These are phyloP conservation scores for Quercus wislizeni DNA, from an alignment of 306 rosid genomes.

Conservation along the genomic window DNA sequence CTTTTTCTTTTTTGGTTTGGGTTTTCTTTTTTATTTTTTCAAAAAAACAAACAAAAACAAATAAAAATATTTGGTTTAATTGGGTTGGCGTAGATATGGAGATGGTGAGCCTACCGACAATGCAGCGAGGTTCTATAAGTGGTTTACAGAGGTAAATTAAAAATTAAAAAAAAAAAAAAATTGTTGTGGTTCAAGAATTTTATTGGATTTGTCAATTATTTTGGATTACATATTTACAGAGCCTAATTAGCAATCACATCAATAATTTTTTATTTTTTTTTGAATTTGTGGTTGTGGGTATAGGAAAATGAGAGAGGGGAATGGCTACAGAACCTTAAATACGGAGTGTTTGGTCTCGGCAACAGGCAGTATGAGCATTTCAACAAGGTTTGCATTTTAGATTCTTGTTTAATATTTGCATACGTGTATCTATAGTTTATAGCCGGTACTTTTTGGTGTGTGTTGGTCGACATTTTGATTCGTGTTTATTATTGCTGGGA, in stretches of 20 bases:
- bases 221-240: background rate
- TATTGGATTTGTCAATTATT: background rate
- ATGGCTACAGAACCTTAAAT: conserved; percentile 75
- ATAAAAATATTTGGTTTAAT: conserved; percentile 6
- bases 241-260: background rate
- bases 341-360: conserved; percentile 94
- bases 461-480: background rate
- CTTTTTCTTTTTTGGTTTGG: background rate
- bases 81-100: conserved; percentile 73
- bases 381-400: conserved; percentile 65
- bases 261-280: background rate
- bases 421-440: background rate
- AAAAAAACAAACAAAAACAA: too few relatives aligned
- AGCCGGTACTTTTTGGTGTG: background rate
- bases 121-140: conserved; percentile 90
- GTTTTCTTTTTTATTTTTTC: background rate
- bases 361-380: conserved; percentile 98
- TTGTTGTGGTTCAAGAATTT: background rate
- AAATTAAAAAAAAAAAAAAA: too few relatives aligned
- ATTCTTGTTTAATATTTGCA: conserved; percentile 4
- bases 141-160: conserved; percentile 78
- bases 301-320: conserved; percentile 82
- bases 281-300: conserved; percentile 3
- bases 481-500: conserved; percentile 16
- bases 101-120: conserved; percentile 99